Evolutionary conservation across 805 yeast genomes (phyloP).

Genomic region (Saccharomycopsis sp.): DNA sequence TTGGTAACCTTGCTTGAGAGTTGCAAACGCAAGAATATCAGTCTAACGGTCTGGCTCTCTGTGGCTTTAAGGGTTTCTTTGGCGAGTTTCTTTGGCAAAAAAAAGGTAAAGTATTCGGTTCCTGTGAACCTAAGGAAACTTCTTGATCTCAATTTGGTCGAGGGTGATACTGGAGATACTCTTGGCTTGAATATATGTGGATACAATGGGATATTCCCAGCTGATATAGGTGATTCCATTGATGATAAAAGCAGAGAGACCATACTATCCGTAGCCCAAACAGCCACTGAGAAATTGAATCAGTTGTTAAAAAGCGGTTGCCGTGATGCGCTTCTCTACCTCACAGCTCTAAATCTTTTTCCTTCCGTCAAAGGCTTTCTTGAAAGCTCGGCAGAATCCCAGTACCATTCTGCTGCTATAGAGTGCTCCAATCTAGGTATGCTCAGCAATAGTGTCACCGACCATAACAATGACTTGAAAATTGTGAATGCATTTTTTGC

Average conservation of each 20-base stretch:
- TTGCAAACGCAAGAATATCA: not conserved
- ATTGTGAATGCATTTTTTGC: not conserved
- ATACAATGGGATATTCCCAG: not conserved
- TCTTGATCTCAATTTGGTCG: not conserved
- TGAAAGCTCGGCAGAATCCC: not conserved
- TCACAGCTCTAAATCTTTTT: not conserved
- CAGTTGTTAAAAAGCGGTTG: not conserved
- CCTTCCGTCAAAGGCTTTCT: not conserved
- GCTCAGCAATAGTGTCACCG: not conserved
- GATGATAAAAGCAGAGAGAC: not conserved
- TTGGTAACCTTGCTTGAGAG: not conserved
- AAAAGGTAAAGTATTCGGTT: not conserved
- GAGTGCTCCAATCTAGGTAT: not conserved
- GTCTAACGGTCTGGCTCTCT: not conserved
- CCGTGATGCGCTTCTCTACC: not conserved
- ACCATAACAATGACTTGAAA: not conserved
- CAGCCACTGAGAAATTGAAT: not conserved
- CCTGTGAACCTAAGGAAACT: not conserved
- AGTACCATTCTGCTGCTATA: not conserved
- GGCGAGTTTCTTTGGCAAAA: not conserved
- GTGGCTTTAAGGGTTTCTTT: not conserved
- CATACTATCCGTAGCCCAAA: not conserved
- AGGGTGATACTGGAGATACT: not conserved
- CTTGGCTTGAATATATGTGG: not conserved
- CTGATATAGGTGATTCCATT: not conserved